Percentiles rank a stretch among this genome's conserved stretches.
phyloP scores from a whole-genome alignment of 257 asterid species.

The Solanum raphanifolium region DNA sequence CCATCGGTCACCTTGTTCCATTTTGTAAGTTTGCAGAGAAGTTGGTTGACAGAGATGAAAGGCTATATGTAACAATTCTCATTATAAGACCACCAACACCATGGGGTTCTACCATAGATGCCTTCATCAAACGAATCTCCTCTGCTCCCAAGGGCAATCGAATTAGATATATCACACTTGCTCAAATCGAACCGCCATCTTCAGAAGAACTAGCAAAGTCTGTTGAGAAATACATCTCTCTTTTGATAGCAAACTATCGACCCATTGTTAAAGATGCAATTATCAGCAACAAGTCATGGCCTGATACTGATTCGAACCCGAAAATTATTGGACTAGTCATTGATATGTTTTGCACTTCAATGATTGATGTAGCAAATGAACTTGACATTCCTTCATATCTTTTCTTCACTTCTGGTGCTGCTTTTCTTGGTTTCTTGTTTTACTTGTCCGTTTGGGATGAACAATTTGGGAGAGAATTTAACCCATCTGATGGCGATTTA shows the following conservation, averaged over 20 bases:
- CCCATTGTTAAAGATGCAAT: not conserved
- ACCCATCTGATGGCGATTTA: not conserved
- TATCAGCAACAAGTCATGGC: not conserved
- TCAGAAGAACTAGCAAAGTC: not conserved
- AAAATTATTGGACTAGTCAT: not conserved
- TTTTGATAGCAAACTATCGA: not conserved
- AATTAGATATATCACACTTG: not conserved
- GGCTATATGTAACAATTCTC: slow-evolving; percentile 5
- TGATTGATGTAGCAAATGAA: slow-evolving; percentile 14
- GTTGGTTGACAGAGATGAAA: not conserved
- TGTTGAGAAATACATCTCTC: not conserved
- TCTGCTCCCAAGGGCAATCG: not conserved
- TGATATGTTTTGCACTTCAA: slow-evolving; percentile 2
- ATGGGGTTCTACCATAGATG: too few species aligned
- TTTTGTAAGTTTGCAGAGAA: slow-evolving; percentile 1
- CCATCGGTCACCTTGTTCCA: slow-evolving; percentile 2
- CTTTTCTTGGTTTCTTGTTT: slow-evolving; percentile 3
- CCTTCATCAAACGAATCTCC: not conserved
- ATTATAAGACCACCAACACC: not conserved
- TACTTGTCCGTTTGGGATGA: not conserved
- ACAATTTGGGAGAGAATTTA: not conserved
- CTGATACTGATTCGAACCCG: not conserved
- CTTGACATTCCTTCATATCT: slow-evolving; percentile 2
- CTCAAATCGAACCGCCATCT: not conserved
- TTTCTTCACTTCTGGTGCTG: slow-evolving; percentile 6